Percentiles rank a stretch among this genome's conserved stretches.
phyloP scores from a whole-genome alignment of 352 stramenopile genomes.

The Pythium dissimile region DNA sequence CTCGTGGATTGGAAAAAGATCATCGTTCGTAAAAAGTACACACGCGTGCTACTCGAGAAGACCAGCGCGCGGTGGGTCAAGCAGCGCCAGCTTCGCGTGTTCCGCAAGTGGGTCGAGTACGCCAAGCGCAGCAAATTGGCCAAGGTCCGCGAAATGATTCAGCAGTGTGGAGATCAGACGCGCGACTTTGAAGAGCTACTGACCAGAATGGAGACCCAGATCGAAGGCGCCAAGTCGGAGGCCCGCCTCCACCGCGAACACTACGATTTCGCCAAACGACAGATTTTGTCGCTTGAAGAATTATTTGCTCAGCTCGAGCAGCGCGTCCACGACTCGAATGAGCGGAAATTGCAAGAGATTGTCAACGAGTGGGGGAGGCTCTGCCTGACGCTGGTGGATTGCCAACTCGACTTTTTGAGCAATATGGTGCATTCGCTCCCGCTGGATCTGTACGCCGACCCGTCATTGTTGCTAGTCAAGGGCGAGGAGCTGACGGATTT shows the following conservation, averaged over 20 bases:
- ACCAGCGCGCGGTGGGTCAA: constrained; percentile 50
- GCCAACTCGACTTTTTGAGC: constrained; percentile 42
- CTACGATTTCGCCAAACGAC: constrained; percentile 54
- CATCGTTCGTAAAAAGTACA: constrained; percentile 70
- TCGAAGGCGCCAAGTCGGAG: constrained; percentile 47
- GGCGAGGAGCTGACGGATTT: constrained; percentile 56
- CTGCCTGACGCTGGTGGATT: constrained; percentile 60
- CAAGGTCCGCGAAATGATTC: constrained; percentile 32
- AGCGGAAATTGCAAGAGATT: constrained; percentile 55
- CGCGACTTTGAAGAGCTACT: constrained; percentile 55
- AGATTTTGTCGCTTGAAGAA: constrained; percentile 57
- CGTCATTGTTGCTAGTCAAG: constrained; percentile 35
- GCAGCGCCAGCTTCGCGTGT: constrained; percentile 39
- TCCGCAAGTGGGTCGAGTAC: constrained; percentile 43
- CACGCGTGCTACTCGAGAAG: constrained; percentile 57
- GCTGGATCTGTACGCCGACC: constrained; percentile 42
- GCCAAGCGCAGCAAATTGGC: constrained; percentile 34
- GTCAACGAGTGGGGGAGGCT: constrained; percentile 64
- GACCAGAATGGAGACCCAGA: constrained; percentile 41
- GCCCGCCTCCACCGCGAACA: constrained; percentile 48
- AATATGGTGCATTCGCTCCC: constrained; percentile 57
- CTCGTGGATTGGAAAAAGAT: constrained; percentile 72
- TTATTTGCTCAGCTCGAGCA: constrained; percentile 44
- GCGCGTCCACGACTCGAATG: constrained; percentile 43
- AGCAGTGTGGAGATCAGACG: constrained; percentile 43